These are phyloP conservation scores for Kwoniella sp. DNA, from an alignment of 768 basidiomycete genomes.

Conservation along the genomic window DNA sequence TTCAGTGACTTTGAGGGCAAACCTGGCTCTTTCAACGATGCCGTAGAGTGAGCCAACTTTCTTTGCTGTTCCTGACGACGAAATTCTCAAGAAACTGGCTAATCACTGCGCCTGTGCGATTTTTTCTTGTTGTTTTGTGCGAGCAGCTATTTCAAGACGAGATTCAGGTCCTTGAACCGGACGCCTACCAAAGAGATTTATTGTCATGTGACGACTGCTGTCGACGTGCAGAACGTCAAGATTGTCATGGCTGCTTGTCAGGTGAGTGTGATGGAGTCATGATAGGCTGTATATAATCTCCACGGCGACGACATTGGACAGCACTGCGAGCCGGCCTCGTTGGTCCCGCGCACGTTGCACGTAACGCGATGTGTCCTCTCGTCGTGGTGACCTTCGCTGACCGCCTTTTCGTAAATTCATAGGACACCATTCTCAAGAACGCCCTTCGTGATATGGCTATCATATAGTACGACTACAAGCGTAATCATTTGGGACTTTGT, in stretches of 20 bases:
- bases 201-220: constrained; percentile 55
- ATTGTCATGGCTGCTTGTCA: constrained; percentile 93
- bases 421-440: constrained; percentile 31
- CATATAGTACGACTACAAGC: constrained; percentile 28
- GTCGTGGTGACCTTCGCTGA: background rate
- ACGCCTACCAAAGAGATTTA: constrained; percentile 88
- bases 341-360: background rate
- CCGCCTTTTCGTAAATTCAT: background rate
- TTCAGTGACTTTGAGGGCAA: constrained; percentile 77
- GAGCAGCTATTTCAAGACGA: constrained; percentile 78
- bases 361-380: background rate
- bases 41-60: constrained; percentile 60
- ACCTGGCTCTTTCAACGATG: constrained; percentile 69
- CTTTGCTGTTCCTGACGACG: no score
- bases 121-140: no score
- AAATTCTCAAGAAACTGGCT: no score
- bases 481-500: background rate
- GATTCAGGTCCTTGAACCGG: constrained; percentile 77
- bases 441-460: constrained; percentile 45
- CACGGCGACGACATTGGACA: background rate
- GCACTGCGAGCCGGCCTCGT: constrained; percentile 29
- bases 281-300: constrained; percentile 48
- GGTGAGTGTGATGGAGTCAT: constrained; percentile 36
- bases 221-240: constrained; percentile 77
- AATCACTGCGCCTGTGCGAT: no score